Conservation (phyloP, 2,329 filamentous ascomycete species). For the Fusarium buxicola region DNA sequence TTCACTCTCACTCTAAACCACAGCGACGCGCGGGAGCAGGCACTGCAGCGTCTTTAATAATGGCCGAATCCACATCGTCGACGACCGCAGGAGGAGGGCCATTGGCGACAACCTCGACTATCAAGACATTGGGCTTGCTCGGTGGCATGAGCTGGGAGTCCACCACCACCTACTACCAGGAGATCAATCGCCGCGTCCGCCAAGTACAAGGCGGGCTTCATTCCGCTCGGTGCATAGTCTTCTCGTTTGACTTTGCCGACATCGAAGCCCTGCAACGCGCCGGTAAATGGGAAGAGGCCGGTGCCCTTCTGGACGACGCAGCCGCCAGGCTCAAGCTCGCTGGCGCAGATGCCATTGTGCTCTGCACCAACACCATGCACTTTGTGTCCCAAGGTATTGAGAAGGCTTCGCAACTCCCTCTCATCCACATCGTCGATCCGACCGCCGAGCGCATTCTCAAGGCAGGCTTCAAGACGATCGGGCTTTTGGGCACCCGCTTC, state of each 20-base stretch:
- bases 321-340: constrained; percentile 26
- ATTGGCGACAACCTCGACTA: constrained; percentile 1
- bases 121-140: constrained; percentile 44
- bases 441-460: constrained; percentile 31
- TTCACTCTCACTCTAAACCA: too few species aligned
- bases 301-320: constrained; percentile 28
- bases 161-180: constrained; percentile 42
- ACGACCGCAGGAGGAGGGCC: constrained; percentile 33
- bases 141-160: constrained; percentile 47
- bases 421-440: constrained; percentile 43
- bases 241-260: constrained; percentile 44
- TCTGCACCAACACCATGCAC: constrained; percentile 47
- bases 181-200: constrained; percentile 42
- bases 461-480: constrained; percentile 29
- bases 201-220: constrained; percentile 38
- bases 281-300: constrained; percentile 32
- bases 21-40: too few species aligned
- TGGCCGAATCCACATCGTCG: constrained; percentile 37
- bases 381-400: constrained; percentile 31
- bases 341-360: constrained; percentile 40
- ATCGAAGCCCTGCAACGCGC: constrained; percentile 35
- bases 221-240: constrained; percentile 37
- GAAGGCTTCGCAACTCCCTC: constrained; percentile 18
- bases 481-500: constrained; percentile 38
- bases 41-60: constrained; percentile 27